Evolutionary conservation across 176 grass and related monocot species (phyloP), one percentile per base, ranked within the genome.

Genomic region (Secale cereale): DNA sequence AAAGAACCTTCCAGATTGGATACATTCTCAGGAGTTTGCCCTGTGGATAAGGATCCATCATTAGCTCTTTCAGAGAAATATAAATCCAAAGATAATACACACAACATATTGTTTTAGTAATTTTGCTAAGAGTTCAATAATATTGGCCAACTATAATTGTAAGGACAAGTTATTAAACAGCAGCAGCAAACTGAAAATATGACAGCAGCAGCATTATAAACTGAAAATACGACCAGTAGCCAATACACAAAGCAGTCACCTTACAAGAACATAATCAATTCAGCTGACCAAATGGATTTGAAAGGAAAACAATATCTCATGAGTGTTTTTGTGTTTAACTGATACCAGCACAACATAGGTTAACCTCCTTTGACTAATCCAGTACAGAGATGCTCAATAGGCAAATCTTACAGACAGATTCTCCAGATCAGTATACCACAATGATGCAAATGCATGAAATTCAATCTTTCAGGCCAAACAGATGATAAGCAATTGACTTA

Each of bases 1-100:
- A 96, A 83, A 76, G 97, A 99, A 88, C 82, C 84, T 81, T 88
- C 81, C 82, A 99, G 82, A 37, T 81, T 90, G 40, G 89, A 85
- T 77, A 84, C 87, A 70, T 78, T 92, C 30, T 79, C 78, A 30
- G 90, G 86, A 60, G 65, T 92, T 94, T 92, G 86, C 40, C 86
- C 97, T 99, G 86, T 76, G 19, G 50, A 72, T 56, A 72, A 89
- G 80, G 28, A 66, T 81, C 25, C 27, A 78, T 60, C 57, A 28
- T 88, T 70, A 82, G 59, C n/a, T 60, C 67, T 23, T 79, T 86
- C 10, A 37, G 29, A 61, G 39, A 74, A 75, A 79, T 35, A 79
- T 86, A 65, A 73, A 82, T 41, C 22, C 56, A 65, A 48, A 85
- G 12, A 86, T 62, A 86, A 86, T 29, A 10, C 2, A 0, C 25